Evolutionary conservation across 306 rosid genomes (phyloP).

Genomic region (Prunus davidiana): DNA sequence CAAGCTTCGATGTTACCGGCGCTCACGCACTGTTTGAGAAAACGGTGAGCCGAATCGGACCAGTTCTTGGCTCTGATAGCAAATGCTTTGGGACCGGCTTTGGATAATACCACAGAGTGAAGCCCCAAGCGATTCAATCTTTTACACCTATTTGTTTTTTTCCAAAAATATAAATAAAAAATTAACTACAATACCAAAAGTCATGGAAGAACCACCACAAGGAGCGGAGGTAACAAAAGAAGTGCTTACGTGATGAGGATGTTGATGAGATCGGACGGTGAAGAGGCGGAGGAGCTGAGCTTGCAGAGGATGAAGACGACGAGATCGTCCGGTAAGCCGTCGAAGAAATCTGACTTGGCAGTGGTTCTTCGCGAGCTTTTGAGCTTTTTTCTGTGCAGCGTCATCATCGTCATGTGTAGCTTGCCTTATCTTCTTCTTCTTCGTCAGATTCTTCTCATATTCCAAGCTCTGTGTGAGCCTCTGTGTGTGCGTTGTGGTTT

Average conservation of each 20-base stretch:
- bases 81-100: slow-evolving; percentile 50
- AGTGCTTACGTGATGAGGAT: slow-evolving; percentile 51
- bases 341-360: slow-evolving; percentile 42
- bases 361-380: slow-evolving; percentile 5
- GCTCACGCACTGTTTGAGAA: slow-evolving; percentile 53
- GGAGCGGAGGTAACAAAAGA: neutral
- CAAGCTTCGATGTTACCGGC: slow-evolving; percentile 80
- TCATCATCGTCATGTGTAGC: neutral
- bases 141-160: slow-evolving; percentile 49
- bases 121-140: slow-evolving; percentile 53
- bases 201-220: neutral
- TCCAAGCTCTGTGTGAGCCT: neutral
- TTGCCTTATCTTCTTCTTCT: neutral
- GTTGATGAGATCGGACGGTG: slow-evolving; percentile 60
- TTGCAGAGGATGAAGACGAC: slow-evolving; percentile 58
- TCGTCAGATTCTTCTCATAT: neutral
- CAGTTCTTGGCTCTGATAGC: slow-evolving; percentile 50
- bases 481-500: neutral
- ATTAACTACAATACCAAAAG: neutral
- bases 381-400: slow-evolving; percentile 21
- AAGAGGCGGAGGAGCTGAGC: slow-evolving; percentile 64
- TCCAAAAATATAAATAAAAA: neutral
- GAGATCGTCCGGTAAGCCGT: slow-evolving; percentile 70
- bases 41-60: slow-evolving; percentile 63
- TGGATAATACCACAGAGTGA: slow-evolving; percentile 61